These are phyloP conservation scores for Chrysoporthe cubensis DNA, from an alignment of 2,329 filamentous ascomycete species.

Conservation along the genomic window DNA sequence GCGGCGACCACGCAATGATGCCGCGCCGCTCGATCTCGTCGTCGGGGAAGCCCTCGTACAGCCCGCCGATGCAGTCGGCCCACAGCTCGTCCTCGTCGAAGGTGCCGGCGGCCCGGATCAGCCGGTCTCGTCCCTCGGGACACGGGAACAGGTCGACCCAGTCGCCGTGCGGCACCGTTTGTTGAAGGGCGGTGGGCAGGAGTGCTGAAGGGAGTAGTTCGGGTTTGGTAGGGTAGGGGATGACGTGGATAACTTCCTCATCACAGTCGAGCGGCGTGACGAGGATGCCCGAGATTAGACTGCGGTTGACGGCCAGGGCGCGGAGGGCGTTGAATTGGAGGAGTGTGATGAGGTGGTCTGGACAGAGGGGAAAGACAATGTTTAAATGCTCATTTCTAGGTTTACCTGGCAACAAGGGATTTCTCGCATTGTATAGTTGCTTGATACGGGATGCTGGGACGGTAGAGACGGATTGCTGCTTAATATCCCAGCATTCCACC, in stretches of 20 bases:
- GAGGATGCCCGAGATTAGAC: slow-evolving; percentile 38
- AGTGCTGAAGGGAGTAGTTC: slow-evolving; percentile 39
- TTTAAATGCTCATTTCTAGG: slow-evolving; percentile 32
- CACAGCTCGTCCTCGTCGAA: slow-evolving; percentile 50
- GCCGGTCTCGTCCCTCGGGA: slow-evolving; percentile 43
- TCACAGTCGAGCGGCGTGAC: slow-evolving; percentile 33
- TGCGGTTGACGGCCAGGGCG: slow-evolving; percentile 42
- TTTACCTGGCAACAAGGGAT: slow-evolving; percentile 36
- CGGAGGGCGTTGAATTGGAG: slow-evolving; percentile 47
- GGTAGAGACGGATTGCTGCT: slow-evolving; percentile 38
- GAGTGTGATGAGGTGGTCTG: slow-evolving; percentile 48
- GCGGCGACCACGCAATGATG: slow-evolving; percentile 47
- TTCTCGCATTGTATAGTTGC: slow-evolving; percentile 38
- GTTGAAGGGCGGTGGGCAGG: slow-evolving; percentile 45
- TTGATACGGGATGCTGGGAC: slow-evolving; percentile 38
- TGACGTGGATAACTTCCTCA: slow-evolving; percentile 36
- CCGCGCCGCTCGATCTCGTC: slow-evolving; percentile 45
- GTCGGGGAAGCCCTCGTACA: slow-evolving; percentile 49
- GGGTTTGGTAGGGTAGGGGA: slow-evolving; percentile 37
- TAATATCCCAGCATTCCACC: slow-evolving; percentile 41
- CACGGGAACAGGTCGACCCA: slow-evolving; percentile 49
- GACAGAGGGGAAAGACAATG: slow-evolving; percentile 41
- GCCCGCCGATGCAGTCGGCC: slow-evolving; percentile 46
- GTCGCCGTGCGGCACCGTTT: slow-evolving; percentile 41
- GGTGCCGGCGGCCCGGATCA: slow-evolving; percentile 41